A percentile compares a stretch with the other conserved stretches of the same genome.
Evolutionary conservation across 768 basidiomycete species (phyloP).

Genomic region (Russula ochroleuca): DNA sequence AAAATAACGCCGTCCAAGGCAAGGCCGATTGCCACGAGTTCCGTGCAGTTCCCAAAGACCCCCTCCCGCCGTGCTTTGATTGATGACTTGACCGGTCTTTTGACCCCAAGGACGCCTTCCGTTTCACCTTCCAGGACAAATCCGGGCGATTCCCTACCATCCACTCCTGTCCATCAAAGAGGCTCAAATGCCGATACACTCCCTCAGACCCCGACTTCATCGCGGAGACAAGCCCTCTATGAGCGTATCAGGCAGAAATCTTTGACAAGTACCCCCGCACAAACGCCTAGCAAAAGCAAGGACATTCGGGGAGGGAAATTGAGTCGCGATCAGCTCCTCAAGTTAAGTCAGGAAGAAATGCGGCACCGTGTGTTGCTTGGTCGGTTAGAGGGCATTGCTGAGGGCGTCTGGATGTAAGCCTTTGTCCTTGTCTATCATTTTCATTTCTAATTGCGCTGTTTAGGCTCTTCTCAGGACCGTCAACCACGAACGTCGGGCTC

Average conservation of each 20-base stretch:
- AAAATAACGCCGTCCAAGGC: conserved; percentile 27
- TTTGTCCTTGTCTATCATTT: neutral
- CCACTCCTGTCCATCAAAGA: conserved; percentile 63
- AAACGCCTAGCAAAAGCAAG: conserved; percentile 40
- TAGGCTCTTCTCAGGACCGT: conserved; percentile 72
- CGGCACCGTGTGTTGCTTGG: conserved; percentile 72
- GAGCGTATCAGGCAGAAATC: conserved; percentile 77
- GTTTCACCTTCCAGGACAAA: conserved; percentile 24
- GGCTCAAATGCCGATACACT: conserved; percentile 52
- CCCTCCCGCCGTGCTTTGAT: conserved; percentile 44
- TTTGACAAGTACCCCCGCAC: conserved; percentile 61
- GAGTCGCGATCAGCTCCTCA: conserved; percentile 62
- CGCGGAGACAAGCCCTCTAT: conserved; percentile 74
- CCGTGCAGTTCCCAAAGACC: conserved; percentile 57
- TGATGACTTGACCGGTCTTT: conserved; percentile 37
- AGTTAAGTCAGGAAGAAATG: conserved; percentile 74
- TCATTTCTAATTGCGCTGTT: conserved; percentile 1
- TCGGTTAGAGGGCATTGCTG: conserved; percentile 74
- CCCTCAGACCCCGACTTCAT: conserved; percentile 65
- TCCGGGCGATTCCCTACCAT: conserved; percentile 44
- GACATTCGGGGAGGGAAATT: conserved; percentile 43
- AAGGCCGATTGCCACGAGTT: conserved; percentile 44
- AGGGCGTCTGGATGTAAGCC: conserved; percentile 77
- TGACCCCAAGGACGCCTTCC: conserved; percentile 38
- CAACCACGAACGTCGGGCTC: conserved; percentile 48